Evolutionary conservation across 192 early-diverging fungal species (phyloP).

Genomic region (Diversispora eburnea): DNA sequence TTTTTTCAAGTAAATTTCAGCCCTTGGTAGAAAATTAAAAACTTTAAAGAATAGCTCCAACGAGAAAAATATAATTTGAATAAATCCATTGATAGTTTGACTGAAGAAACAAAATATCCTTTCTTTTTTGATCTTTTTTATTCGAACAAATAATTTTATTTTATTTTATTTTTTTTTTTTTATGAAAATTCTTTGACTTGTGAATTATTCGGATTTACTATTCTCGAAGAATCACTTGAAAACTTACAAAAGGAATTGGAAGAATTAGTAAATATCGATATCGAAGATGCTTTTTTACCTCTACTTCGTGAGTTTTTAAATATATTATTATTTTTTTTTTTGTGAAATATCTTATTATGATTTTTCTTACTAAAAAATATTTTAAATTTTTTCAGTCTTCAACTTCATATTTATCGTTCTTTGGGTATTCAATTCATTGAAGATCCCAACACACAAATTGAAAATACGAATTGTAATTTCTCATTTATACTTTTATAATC

Average conservation of each 20-base stretch:
- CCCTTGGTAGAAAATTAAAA: not conserved
- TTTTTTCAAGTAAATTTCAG: not conserved
- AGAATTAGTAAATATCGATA: not conserved
- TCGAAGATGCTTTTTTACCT: not conserved
- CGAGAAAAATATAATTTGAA: not conserved
- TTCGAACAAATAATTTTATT: no score
- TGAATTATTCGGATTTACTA: not conserved
- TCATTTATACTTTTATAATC: not conserved
- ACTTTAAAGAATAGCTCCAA: not conserved
- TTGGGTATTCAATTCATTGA: constrained; percentile 10
- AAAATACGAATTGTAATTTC: not conserved
- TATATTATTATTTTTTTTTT: not conserved
- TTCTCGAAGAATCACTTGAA: not conserved
- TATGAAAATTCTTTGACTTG: not conserved
- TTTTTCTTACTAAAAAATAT: not conserved
- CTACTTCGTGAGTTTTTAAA: not conserved
- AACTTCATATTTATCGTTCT: not conserved
- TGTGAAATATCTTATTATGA: not conserved
- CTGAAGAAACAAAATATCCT: not conserved
- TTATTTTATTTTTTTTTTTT: no score
- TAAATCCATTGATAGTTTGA: not conserved
- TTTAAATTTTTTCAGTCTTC: not conserved
- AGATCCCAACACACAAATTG: not conserved
- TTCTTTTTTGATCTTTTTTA: no score
- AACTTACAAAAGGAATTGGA: not conserved